These are phyloP conservation scores for Dactylonectria estremocensis DNA, from an alignment of 2,329 filamentous ascomycete genomes.

Conservation along the genomic window DNA sequence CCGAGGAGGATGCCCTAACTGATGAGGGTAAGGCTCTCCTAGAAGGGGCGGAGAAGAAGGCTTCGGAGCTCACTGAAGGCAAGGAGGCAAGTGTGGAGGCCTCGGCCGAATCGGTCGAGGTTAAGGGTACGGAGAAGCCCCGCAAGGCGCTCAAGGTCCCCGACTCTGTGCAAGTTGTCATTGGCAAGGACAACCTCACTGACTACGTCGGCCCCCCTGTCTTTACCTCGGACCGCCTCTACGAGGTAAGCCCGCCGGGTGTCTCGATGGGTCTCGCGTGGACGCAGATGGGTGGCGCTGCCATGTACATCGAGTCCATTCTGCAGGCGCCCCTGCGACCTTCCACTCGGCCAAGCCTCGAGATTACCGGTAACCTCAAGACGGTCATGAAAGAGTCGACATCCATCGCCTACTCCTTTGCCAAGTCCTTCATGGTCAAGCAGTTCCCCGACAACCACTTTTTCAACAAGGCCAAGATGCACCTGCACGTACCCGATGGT, in stretches of 20 bases:
- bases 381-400: constrained; percentile 99
- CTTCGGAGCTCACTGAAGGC: constrained; percentile 66
- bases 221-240: constrained; percentile 95
- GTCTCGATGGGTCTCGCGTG: constrained; percentile 98
- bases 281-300: constrained; percentile 97
- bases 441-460: constrained; percentile 93
- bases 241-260: constrained; percentile 92
- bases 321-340: constrained; percentile 85
- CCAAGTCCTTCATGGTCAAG: constrained; percentile 89
- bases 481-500: constrained; percentile 96
- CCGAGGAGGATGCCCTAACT: constrained; percentile 86
- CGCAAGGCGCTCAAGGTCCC: constrained; percentile 87
- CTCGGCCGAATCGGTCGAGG: constrained; percentile 53
- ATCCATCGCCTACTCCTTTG: constrained; percentile 94
- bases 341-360: constrained; percentile 82
- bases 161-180: constrained; percentile 87
- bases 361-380: constrained; percentile 96
- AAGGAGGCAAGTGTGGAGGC: constrained; percentile 48
- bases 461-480: constrained; percentile 95
- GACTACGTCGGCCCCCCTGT: constrained; percentile 97
- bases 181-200: constrained; percentile 90
- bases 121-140: constrained; percentile 73
- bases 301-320: constrained; percentile 97
- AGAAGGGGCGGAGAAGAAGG: constrained; percentile 79
- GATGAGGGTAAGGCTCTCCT: constrained; percentile 87